Evolutionary conservation across 208 protist genomes (phyloP), one percentile per base, ranked within the genome.

Genomic region (Wallacemonas rigidus): DNA sequence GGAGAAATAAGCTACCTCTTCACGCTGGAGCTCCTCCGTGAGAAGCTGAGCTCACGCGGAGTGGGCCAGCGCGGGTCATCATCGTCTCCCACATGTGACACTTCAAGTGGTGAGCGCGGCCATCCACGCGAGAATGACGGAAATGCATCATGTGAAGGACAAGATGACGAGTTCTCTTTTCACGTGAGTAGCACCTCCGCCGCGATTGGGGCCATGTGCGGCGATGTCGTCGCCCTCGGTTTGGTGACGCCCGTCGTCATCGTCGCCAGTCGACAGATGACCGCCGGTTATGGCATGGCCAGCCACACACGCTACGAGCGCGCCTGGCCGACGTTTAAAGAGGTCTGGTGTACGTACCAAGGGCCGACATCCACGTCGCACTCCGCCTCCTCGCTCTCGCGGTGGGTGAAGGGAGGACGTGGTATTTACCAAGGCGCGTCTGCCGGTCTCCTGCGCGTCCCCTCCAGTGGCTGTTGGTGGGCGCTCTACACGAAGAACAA

Each of bases 381-480:
- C 7, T 2, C 62, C 11, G 11, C 67, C 2, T 17, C 38, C 41
- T 12, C 41, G 8, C 43, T 53, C 39, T 57, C 50, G 65, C 36
- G 65, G 39, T 60, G 65, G 4, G 26, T 60, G 51, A 48, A 14
- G 4, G 63, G 44, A 6, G 61, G 43, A 2, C 75, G 81, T 44
- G 86, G 87, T 1, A 67, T 93, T 5, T 96, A 96, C 58, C 78
- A 89, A 44, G 91, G 91, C 26, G 75, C 88, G 14, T 83, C 77
- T 40, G 86, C 89, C 0, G 89, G 87, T 3, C 69, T 96, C 45
- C 72, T 87, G 68, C 81, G 79, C 40, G 79, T 96, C 17, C 91
- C 91, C 4, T 86, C 87, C 11, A 92, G 83, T 64, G 91, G 89
- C n/a, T 76, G 84, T 58, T 96, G 91, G 91, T 96, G 91, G 89